These are phyloP conservation scores for Trichophyton benhamiae DNA, from an alignment of 2,329 filamentous ascomycete species.

Conservation along the genomic window DNA sequence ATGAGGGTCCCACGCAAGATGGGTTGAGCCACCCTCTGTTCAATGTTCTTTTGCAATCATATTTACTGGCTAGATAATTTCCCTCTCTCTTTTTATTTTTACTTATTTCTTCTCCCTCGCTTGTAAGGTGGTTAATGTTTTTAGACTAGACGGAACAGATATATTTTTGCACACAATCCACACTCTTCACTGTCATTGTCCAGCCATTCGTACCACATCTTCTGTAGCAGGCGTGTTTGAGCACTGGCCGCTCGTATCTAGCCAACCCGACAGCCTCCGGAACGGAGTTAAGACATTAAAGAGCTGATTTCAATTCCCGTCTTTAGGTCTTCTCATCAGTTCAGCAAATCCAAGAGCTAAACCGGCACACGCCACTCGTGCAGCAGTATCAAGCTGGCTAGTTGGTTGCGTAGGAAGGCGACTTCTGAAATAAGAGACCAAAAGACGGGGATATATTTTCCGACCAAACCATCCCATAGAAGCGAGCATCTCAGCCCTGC, in stretches of 20 bases:
- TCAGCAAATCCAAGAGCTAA: neutral
- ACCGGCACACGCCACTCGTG: neutral
- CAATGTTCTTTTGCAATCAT: neutral
- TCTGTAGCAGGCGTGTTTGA: neutral
- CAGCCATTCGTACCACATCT: neutral
- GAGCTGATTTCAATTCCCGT: neutral
- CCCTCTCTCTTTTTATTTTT: neutral
- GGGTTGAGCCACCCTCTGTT: neutral
- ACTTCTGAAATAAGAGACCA: neutral
- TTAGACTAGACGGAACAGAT: neutral
- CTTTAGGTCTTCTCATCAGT: neutral
- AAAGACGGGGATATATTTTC: conserved; percentile 1
- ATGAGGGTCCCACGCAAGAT: neutral
- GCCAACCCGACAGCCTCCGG: neutral
- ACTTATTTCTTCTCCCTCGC: neutral
- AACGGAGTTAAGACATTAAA: neutral
- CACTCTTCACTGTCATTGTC: neutral
- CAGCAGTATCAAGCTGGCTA: neutral
- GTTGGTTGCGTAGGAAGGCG: neutral
- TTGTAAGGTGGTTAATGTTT: neutral
- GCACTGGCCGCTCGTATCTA: neutral
- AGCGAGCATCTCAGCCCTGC: neutral
- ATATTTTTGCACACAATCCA: neutral
- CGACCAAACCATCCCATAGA: neutral
- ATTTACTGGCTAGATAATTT: neutral